Percentiles rank a stretch among this genome's conserved stretches.
Conservation (phyloP, 1,284 basidiomycete species). For the Cutaneotrichosporon mucoides region DNA sequence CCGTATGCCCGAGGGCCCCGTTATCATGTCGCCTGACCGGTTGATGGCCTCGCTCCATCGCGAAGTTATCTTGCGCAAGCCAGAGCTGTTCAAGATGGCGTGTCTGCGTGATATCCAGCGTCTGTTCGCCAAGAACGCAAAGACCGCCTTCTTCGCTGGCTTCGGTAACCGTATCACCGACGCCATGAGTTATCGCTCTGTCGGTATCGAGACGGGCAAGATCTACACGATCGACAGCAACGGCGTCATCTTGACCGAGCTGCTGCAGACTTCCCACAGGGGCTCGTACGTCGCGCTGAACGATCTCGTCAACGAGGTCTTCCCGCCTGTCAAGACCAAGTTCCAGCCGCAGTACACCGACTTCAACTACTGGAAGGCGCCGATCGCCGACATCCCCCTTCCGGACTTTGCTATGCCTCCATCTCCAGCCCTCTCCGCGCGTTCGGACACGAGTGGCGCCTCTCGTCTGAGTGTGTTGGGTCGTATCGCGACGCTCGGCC, state of each 20-base stretch:
- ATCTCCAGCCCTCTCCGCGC: constrained; percentile 85
- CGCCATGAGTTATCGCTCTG: constrained; percentile 91
- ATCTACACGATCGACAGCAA: constrained; percentile 98
- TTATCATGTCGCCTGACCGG: constrained; percentile 98
- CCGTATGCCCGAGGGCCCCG: constrained; percentile 92
- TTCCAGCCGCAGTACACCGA: constrained; percentile 89
- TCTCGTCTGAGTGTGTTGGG: constrained; percentile 62
- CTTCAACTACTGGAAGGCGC: constrained; percentile 92
- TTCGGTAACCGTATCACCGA: constrained; percentile 99
- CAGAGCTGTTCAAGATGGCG: constrained; percentile 99
- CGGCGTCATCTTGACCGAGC: constrained; percentile 96
- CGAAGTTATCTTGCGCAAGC: constrained; percentile 98
- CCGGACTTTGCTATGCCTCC: constrained; percentile 80
- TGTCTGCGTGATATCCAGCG: constrained; percentile 94
- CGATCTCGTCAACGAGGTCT: constrained; percentile 98
- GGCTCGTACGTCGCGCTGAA: constrained; percentile 67
- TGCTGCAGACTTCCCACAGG: constrained; percentile 92
- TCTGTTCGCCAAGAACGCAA: constrained; percentile 69
- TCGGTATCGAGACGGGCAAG: constrained; percentile 87
- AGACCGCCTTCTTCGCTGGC: constrained; percentile 84
- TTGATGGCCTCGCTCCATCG: constrained; percentile 91
- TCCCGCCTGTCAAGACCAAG: constrained; percentile 88
- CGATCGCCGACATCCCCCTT: constrained; percentile 70
- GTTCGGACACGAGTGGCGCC: constrained; percentile 75
- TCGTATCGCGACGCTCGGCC: constrained; percentile 68